A percentile compares a stretch with the other conserved stretches of the same genome.
Evolutionary conservation across 169 alveolate species (phyloP).

Genomic region (Plasmodium gaboni): DNA sequence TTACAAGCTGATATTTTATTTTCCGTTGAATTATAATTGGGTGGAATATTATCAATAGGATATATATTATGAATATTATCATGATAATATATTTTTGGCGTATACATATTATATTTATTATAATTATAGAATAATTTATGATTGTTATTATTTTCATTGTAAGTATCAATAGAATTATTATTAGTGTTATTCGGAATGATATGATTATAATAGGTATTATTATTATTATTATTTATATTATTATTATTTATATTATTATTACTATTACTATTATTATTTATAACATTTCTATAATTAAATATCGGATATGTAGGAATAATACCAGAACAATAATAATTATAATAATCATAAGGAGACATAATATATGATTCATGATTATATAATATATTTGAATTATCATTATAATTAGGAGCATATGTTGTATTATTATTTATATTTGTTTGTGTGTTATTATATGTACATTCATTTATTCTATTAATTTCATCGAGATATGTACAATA

Average conservation of each 20-base stretch:
- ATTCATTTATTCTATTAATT: slow-evolving; percentile 18
- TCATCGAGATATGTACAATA: slow-evolving; percentile 13
- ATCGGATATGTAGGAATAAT: slow-evolving; percentile 25
- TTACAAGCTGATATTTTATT: background rate
- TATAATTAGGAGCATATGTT: slow-evolving; percentile 18
- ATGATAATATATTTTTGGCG: slow-evolving; percentile 6
- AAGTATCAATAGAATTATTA: background rate
- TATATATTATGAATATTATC: slow-evolving; percentile 4
- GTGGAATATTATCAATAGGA: background rate
- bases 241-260: slow-evolving; percentile 1
- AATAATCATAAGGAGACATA: slow-evolving; percentile 16
- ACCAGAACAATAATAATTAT: slow-evolving; percentile 22
- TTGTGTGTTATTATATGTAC: background rate
- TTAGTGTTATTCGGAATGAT: slow-evolving; percentile 5
- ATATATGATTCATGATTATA: slow-evolving; percentile 12
- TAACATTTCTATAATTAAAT: slow-evolving; percentile 9
- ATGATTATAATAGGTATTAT: background rate
- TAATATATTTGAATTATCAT: slow-evolving; percentile 10
- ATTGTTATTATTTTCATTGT: slow-evolving; percentile 7
- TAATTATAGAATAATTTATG: slow-evolving; percentile 1
- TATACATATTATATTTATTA: slow-evolving; percentile 8
- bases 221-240: background rate
- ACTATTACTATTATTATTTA: slow-evolving; percentile 6
- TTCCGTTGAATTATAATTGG: background rate
- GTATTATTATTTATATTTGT: background rate